Evolutionary conservation across 495 filamentous ascomycete species (phyloP), one percentile per base, ranked within the genome.

Genomic region (Penicillium cinerascens): DNA sequence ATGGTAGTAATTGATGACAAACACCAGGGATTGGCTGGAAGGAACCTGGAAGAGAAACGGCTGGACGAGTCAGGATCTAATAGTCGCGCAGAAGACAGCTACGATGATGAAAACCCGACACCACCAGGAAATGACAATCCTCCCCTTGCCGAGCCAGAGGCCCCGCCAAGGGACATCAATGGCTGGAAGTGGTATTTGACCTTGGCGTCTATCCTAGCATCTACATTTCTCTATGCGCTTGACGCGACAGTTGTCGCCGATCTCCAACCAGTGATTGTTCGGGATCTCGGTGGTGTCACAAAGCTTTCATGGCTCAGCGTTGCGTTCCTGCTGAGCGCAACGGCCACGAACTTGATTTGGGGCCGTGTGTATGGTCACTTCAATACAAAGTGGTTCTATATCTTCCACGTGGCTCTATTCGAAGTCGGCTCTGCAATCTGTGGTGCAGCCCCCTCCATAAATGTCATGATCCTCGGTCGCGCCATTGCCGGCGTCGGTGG

Each of bases 191-290:
- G n/a, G n/a, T n/a, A n/a, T n/a, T n/a, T n/a, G n/a, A n/a, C n/a
- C n/a, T n/a, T n/a, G n/a, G n/a, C n/a, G n/a, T n/a, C n/a, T n/a
- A n/a, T n/a, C n/a, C n/a, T n/a, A n/a, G n/a, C n/a, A n/a, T n/a
- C n/a, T n/a, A n/a, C n/a, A n/a, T n/a, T n/a, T n/a, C n/a, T n/a
- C n/a, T 75, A 71, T 44, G 72, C 65, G 18, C 56, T 76, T 17
- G 74, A 75, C 47, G 67, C 53, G 4, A 75, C 74, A 3, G 73
- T 77, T 42, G 68, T 61, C 6, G 72, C 74, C 5, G 66, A 71
- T 47, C 49, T 75, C 1, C 74, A 77, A 49, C 59, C 43, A 0
- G 44, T 64, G 0, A 49, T 74, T 1, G 18, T 63, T 4, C 47
- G 58, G 18, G 37, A 26, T 1, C 70, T 73, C 36, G 60, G 46